Base-by-base conservation (phyloP, 2,329 filamentous ascomycete species). In the Sclerotiophoma versabilis region DNA sequence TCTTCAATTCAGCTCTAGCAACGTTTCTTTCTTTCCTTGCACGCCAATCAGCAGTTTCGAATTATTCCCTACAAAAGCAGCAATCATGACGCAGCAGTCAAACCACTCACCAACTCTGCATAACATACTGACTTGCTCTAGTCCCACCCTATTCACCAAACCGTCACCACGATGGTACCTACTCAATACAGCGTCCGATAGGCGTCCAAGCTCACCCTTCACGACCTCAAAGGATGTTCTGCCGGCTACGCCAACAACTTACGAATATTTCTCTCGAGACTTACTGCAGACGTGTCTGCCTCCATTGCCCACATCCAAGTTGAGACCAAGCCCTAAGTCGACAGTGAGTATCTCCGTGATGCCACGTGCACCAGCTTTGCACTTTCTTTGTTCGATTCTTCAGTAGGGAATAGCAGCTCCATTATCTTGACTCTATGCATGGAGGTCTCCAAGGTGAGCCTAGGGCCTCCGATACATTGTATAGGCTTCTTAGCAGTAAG, bases 221-320 rank as follows among this genome's bases (percentile, higher is more conserved):
- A 62, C 59, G 64, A 69, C 34, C 8, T 65, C 39, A 63, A 53
- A 43, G 17, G 42, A 3, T 10, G 67, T 11, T 45, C 53, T 20
- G 32, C 46, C 17, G 51, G 51, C 22, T 46, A 5, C 34, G 50
- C 39, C 9, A 38, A 20, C 15, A 55, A 36, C 26, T 1, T 49
- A 12, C 38, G 20, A 26, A 11, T 3, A 7, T 2, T 49, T 4
- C 26, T 54, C 38, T 33, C 30, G 9, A n/a, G n/a, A n/a, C 20
- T 6, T 5, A 15, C 20, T 7, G 4, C 30, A 22, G 22, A 38
- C 9, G 20, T 6, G 4, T 4, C 39, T 32, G 12, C 27, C 19
- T 14, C 15, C 20, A 15, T 19, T 4, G 8, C 17, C 14, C 11
- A 36, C 1, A 9, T 8, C 9, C 10, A 25, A 15, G 26, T 39